phyloP scores from a whole-genome alignment of 2,329 filamentous ascomycete species.

The Fusarium globosum region DNA sequence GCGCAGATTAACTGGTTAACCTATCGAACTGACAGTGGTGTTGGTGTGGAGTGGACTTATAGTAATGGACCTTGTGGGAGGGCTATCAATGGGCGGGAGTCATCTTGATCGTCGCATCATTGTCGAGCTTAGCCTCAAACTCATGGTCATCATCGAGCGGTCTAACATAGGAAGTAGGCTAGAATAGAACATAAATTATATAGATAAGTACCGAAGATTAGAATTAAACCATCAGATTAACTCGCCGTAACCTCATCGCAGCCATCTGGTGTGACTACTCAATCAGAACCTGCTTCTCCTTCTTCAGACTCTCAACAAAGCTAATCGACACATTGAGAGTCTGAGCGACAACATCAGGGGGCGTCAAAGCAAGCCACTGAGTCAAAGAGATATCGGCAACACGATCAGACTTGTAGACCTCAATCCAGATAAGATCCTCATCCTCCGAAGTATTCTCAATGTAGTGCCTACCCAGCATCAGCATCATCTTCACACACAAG shows the following conservation, averaged over 20 bases:
- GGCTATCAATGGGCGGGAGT: neutral
- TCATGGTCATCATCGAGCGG: neutral
- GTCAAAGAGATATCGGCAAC: slow-evolving; percentile 74
- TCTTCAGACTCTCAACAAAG: slow-evolving; percentile 68
- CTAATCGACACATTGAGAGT: slow-evolving; percentile 67
- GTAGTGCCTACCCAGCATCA: slow-evolving; percentile 62
- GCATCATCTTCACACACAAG: neutral
- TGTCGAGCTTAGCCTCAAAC: neutral
- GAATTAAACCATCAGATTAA: fast-evolving
- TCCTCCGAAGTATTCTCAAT: slow-evolving; percentile 74
- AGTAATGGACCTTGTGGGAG: neutral
- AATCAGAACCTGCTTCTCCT: slow-evolving; percentile 70
- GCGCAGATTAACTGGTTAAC: neutral
- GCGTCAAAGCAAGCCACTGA: slow-evolving; percentile 77
- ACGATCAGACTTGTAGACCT: slow-evolving; percentile 75
- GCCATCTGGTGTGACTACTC: neutral
- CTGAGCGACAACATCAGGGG: slow-evolving; percentile 69
- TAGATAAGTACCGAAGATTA: neutral
- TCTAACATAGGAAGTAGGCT: too few relatives aligned
- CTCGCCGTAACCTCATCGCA: fast-evolving
- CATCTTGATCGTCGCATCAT: neutral
- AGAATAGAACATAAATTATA: neutral
- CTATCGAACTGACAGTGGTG: neutral
- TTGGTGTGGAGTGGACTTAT: neutral
- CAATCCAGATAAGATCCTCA: slow-evolving; percentile 74